phyloP scores from a whole-genome alignment of 2,329 filamentous ascomycete genomes.

The Fusarium nisikadoi region DNA sequence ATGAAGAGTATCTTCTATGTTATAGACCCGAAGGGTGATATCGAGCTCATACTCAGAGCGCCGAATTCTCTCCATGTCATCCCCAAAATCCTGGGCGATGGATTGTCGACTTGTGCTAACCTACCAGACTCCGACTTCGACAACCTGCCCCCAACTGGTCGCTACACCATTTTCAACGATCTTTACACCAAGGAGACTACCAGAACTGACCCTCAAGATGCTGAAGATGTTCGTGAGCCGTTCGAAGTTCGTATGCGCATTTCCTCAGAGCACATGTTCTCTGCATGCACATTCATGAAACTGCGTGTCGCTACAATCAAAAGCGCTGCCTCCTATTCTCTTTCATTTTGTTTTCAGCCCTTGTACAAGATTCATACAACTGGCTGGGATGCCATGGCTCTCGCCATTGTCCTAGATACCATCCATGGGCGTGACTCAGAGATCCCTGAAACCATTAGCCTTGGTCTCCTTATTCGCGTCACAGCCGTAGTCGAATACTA shows the following conservation, averaged over 20 bases:
- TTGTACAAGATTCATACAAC: neutral
- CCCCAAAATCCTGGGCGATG: neutral
- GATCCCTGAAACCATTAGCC: neutral
- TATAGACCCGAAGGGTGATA: neutral
- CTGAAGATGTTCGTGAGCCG: accelerated
- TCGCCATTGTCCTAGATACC: neutral
- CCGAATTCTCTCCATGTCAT: neutral
- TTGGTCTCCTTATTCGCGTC: neutral
- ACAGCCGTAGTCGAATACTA: slow-evolving; percentile 16
- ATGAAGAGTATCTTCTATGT: neutral
- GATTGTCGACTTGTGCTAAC: neutral
- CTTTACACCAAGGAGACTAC: neutral
- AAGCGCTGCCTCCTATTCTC: neutral
- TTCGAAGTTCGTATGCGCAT: neutral
- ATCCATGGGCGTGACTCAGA: neutral
- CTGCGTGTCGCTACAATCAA: neutral
- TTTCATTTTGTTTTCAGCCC: neutral
- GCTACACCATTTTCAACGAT: neutral
- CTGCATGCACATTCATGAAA: neutral
- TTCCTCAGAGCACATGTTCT: accelerated
- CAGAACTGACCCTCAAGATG: accelerated
- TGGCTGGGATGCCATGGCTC: neutral
- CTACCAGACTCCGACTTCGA: neutral
- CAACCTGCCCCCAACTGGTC: neutral
- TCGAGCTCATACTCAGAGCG: neutral